Conservation (phyloP, 257 asterid genomes). For the Nicotiana obtusifolia region DNA sequence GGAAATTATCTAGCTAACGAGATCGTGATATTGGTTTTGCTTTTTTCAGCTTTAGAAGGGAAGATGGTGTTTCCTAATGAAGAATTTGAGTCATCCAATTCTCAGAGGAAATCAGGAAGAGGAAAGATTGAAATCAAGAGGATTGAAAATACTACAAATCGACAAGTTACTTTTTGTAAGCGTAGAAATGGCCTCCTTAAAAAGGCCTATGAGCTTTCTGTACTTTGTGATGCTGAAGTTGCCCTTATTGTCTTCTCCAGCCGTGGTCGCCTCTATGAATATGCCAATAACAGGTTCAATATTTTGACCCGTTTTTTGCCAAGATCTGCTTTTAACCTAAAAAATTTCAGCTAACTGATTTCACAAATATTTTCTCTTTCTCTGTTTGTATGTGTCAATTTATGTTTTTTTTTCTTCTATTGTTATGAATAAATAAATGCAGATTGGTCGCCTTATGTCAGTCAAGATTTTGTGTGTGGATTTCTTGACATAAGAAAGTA, state of each 20-base stretch:
- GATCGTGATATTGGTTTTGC: conserved; percentile 30
- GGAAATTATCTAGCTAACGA: conserved; percentile 21
- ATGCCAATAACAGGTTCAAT: conserved; percentile 75
- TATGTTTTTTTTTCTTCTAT: neutral
- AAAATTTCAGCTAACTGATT: no score
- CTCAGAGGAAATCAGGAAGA: conserved; percentile 56
- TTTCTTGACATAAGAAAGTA: neutral
- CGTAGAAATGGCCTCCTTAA: conserved; percentile 78
- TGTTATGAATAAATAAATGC: neutral
- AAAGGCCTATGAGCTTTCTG: conserved; percentile 87
- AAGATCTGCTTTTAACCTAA: neutral
- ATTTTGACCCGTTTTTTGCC: neutral
- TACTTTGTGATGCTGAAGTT: conserved; percentile 85
- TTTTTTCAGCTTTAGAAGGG: conserved; percentile 40
- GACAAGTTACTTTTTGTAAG: conserved; percentile 88
- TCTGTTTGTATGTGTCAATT: neutral
- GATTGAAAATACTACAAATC: conserved; percentile 79
- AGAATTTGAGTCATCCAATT: conserved; percentile 40
- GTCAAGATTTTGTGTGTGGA: conserved; percentile 13
- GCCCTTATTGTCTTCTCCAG: conserved; percentile 83
- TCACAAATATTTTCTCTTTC: no score
- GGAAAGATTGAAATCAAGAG: conserved; percentile 86
- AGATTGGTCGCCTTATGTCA: neutral
- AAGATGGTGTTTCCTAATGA: conserved; percentile 56
- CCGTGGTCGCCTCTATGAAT: conserved; percentile 85